Evolutionary conservation across 2,329 filamentous ascomycete genomes (phyloP), one percentile per base, ranked within the genome.

Genomic region (Rasamsonia emersonii): DNA sequence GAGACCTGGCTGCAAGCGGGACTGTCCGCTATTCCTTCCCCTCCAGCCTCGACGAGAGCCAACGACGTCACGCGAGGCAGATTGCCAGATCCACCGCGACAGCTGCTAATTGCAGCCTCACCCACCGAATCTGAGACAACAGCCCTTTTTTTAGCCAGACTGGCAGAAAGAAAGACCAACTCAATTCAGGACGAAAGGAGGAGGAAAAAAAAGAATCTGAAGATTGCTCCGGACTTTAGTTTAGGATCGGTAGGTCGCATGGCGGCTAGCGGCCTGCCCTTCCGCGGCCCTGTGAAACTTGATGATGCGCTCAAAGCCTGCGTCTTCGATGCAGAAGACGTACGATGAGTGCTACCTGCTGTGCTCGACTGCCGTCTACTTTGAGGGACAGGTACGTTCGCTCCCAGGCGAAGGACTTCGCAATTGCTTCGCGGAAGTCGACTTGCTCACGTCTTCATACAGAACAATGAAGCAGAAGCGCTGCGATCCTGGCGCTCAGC

Each of bases 311-410:
- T 58, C 58, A 57, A 77, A 77, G 53, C 67, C 70, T 41, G 71
- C 78, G 53, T 77, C 82, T 60, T 77, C 78, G 41, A 77, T 95
- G 59, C 89, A 96, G 65, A 95, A 94, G 73, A 93, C 86, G 35
- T 96, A 96, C 64, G 89, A 96, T 65, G 86, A 96, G 60, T 88
- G 83, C 60, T 95, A 94, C 63, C 65, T 95, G 48, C 86, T 82
- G 54, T 95, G 88, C 62, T 95, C 88, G 9, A 96, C 88, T 2
- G 89, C 89, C 23, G 84, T 94, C 32, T 95, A 94, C 64, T 95
- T 94, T 59, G 91, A 98, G 65, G 77, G 81, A 56, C 82, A 93
- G 75, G 86, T 93, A 63, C 18, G 56, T 53, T 14, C 11, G 21
- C 33, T 36, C 27, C 4, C 21, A 14, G 24, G 10, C 13, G 19